A percentile compares a stretch with the other conserved stretches of the same genome.
Conservation (phyloP, 352 stramenopile genomes). For the Pythium coloratum region DNA sequence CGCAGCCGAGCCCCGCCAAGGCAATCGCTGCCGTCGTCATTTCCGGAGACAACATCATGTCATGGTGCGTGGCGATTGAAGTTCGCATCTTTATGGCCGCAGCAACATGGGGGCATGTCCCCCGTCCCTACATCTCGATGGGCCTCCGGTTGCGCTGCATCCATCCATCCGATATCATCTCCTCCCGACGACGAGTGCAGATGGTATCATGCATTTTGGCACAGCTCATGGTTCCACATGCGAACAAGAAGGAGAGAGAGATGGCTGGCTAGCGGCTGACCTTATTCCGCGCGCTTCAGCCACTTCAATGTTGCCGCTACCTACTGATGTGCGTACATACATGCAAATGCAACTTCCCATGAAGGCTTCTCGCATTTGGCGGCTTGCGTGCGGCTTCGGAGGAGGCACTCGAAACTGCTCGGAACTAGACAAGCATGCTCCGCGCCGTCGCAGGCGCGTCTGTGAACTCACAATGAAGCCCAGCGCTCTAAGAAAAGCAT, state of each 20-base stretch:
- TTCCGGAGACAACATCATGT: not conserved
- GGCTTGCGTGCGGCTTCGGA: conserved; percentile 15
- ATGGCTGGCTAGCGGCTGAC: not conserved
- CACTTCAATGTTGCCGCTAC: not conserved
- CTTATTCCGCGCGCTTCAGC: not conserved
- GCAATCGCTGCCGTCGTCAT: conserved; percentile 7
- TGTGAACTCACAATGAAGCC: not conserved
- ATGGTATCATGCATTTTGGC: too few relatives aligned
- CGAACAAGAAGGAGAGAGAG: not conserved
- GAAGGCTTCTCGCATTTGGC: not conserved
- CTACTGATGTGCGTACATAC: not conserved
- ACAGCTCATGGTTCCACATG: too few relatives aligned
- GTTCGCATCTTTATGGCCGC: not conserved
- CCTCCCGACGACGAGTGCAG: too few relatives aligned
- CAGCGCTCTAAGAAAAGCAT: not conserved
- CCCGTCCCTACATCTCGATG: not conserved
- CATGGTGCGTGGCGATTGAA: not conserved
- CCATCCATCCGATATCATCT: not conserved
- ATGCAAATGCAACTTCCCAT: conserved; percentile 7
- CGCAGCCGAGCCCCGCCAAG: not conserved
- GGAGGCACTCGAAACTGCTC: conserved; percentile 16
- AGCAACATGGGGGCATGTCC: not conserved
- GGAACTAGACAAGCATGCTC: conserved; percentile 4
- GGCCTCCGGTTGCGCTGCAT: not conserved
- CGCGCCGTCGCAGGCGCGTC: conserved; percentile 8